A percentile compares a stretch with the other conserved stretches of the same genome.
These are phyloP conservation scores for Trifolium dubium DNA, from an alignment of 306 rosid species.

Conservation along the genomic window DNA sequence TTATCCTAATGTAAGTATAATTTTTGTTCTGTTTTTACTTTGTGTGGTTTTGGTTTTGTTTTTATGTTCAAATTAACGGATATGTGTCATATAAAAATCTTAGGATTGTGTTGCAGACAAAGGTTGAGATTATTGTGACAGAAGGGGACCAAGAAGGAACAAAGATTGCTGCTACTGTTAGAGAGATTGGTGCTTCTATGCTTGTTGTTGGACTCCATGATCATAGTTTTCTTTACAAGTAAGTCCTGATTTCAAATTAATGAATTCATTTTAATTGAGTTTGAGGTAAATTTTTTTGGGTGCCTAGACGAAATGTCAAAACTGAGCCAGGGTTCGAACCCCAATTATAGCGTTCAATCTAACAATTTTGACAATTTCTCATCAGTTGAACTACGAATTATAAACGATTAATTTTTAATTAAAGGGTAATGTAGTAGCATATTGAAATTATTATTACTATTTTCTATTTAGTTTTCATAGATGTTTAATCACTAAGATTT, in stretches of 20 bases:
- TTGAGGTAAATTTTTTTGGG: conserved; percentile 12
- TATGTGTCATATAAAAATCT: conserved; percentile 50
- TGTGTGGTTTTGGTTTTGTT: neutral
- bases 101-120: conserved; percentile 85
- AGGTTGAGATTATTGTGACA: conserved; percentile 85
- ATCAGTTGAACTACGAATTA: too few species aligned
- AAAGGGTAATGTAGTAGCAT: neutral
- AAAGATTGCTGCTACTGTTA: conserved; percentile 64
- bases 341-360: too few species aligned
- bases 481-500: too few species aligned
- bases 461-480: neutral
- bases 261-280: conserved; percentile 5
- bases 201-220: conserved; percentile 92
- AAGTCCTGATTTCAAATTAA: conserved; percentile 37
- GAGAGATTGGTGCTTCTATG: conserved; percentile 73
- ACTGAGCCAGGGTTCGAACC: too few species aligned
- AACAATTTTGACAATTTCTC: too few species aligned
- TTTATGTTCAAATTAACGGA: conserved; percentile 36
- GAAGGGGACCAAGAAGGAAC: conserved; percentile 81
- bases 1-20: conserved; percentile 69
- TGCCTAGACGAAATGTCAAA: too few species aligned
- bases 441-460: neutral
- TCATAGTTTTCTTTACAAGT: conserved; percentile 92
- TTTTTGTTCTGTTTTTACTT: neutral
- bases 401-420: too few species aligned